Evolutionary conservation across 352 stramenopile species (phyloP).

Genomic region (Phytophthora pini): DNA sequence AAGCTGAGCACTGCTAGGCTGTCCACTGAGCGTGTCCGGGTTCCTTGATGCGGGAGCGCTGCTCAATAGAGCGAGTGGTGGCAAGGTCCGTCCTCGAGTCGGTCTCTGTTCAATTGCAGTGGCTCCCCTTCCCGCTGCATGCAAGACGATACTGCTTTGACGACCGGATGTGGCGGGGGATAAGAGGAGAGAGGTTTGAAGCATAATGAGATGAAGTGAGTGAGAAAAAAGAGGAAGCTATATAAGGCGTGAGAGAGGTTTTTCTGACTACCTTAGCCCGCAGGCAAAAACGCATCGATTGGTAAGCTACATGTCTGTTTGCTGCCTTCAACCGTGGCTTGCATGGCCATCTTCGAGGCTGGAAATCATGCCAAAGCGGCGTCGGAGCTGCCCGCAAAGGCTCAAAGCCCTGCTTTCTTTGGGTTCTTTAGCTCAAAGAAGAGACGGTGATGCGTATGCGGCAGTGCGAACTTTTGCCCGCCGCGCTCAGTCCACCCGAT

Average conservation of each 20-base stretch:
- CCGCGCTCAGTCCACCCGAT: conserved; percentile 1
- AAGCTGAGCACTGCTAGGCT: conserved; percentile 11
- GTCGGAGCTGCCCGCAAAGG: conserved; percentile 5
- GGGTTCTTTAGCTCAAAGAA: conserved; percentile 3
- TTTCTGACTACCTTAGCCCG: conserved; percentile 19
- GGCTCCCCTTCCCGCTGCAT: background rate
- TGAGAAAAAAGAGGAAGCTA: conserved; percentile 1
- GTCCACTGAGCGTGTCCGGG: conserved; percentile 3
- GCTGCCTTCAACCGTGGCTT: background rate
- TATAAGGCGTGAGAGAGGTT: conserved; percentile 1
- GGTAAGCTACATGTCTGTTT: background rate
- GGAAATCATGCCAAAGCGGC: conserved; percentile 9
- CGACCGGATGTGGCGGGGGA: background rate
- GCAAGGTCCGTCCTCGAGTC: conserved; percentile 20
- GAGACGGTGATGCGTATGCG: background rate
- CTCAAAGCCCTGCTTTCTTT: background rate
- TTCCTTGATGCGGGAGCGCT: conserved; percentile 12
- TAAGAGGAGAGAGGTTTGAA: background rate
- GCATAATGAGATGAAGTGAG: background rate
- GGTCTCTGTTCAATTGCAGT: conserved; percentile 10
- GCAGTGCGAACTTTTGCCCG: conserved; percentile 1
- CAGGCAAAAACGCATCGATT: conserved; percentile 4
- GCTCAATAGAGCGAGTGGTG: conserved; percentile 26
- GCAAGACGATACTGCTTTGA: conserved; percentile 5
- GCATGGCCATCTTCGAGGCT: background rate